phyloP scores from a whole-genome alignment of 305 asterid genomes.

The Fraxinus greggii region DNA sequence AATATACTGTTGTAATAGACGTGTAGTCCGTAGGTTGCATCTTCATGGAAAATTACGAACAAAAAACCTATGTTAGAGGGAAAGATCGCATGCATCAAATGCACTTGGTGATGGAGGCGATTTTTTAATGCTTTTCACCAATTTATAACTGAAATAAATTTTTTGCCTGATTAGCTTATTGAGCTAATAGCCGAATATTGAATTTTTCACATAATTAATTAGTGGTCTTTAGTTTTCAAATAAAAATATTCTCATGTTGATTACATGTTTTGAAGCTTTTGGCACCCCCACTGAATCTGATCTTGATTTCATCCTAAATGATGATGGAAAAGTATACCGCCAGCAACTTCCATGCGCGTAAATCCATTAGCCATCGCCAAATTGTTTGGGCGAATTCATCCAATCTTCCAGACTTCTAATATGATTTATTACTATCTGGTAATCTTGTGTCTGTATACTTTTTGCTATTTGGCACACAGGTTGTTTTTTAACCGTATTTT shows the following conservation, averaged over 20 bases:
- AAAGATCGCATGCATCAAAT: constrained; percentile 89
- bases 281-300: constrained; percentile 90
- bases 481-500: too few relatives aligned
- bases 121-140: neutral
- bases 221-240: neutral
- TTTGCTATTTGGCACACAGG: too few relatives aligned
- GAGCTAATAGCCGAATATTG: too few relatives aligned
- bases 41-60: constrained; percentile 90
- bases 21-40: constrained; percentile 96
- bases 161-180: too few relatives aligned
- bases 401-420: too few relatives aligned
- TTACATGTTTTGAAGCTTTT: constrained; percentile 51
- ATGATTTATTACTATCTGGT: too few relatives aligned
- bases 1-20: constrained; percentile 74
- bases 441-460: too few relatives aligned
- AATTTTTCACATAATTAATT: too few relatives aligned
- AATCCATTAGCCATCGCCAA: constrained; percentile 75
- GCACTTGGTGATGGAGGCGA: constrained; percentile 83
- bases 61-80: constrained; percentile 87
- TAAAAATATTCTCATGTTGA: neutral
- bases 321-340: constrained; percentile 74
- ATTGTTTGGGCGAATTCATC: constrained; percentile 25
- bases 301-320: constrained; percentile 61
- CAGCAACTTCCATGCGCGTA: constrained; percentile 77
- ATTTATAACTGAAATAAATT: neutral